Evolutionary conservation across 257 asterid species (phyloP).

Genomic region (Rauvolfia tetraphylla): DNA sequence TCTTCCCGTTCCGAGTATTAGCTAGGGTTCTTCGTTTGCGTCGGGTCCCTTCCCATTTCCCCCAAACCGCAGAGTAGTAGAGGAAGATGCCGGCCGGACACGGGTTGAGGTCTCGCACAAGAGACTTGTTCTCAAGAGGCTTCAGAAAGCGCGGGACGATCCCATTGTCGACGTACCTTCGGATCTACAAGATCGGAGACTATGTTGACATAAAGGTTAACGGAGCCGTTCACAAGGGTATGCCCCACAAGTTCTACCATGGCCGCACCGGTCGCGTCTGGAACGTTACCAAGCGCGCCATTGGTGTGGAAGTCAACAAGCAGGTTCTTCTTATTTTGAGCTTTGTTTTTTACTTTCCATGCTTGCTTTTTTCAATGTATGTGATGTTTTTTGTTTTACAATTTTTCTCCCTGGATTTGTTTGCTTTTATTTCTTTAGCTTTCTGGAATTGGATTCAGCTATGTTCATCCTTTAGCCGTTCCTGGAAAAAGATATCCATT

Average conservation of each 20-base stretch:
- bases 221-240: conserved; percentile 47
- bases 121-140: conserved; percentile 33
- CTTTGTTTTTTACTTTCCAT: not conserved
- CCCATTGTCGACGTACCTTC: conserved; percentile 29
- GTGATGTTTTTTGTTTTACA: not conserved
- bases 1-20: not conserved
- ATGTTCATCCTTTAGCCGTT: too few species aligned
- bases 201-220: conserved; percentile 48
- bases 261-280: conserved; percentile 51
- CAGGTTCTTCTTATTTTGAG: conserved; percentile 20
- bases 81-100: conserved; percentile 49
- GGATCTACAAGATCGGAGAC: conserved; percentile 31
- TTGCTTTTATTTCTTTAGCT: too few species aligned
- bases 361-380: not conserved
- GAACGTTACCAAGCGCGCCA: conserved; percentile 47
- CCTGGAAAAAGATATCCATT: too few species aligned
- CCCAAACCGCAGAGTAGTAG: not conserved
- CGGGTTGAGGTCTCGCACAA: conserved; percentile 36
- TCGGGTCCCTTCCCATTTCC: not conserved
- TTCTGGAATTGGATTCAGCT: too few species aligned
- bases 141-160: conserved; percentile 41
- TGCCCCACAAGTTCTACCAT: conserved; percentile 44
- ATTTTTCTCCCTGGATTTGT: too few species aligned
- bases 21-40: not conserved
- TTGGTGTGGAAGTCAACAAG: conserved; percentile 47